Evolutionary conservation across 768 basidiomycete genomes (phyloP).

Genomic region (Rossbeevera mucosa): DNA sequence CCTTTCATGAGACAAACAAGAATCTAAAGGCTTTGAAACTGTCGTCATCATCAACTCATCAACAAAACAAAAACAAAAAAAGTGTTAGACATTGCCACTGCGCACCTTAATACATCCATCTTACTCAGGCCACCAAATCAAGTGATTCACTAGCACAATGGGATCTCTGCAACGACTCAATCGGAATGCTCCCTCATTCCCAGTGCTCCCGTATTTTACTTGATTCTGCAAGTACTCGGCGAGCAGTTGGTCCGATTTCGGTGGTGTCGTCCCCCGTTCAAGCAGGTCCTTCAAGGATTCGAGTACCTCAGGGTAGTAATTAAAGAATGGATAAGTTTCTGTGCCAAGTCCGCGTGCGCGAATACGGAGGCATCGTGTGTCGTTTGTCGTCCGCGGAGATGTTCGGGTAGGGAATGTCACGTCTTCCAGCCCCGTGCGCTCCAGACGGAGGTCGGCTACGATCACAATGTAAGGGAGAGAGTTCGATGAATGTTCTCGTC

Average conservation of each 20-base stretch:
- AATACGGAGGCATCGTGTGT: not conserved
- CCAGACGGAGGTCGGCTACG: not conserved
- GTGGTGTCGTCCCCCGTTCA: not conserved
- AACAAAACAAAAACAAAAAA: too few relatives aligned
- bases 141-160: not conserved
- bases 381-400: not conserved
- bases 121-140: too few relatives aligned
- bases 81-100: too few relatives aligned
- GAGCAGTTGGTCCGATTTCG: not conserved
- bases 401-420: not conserved
- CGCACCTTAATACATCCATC: too few relatives aligned
- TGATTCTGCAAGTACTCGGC: not conserved
- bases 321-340: not conserved
- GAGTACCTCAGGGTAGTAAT: not conserved
- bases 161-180: not conserved
- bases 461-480: not conserved
- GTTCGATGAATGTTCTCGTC: not conserved
- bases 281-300: not conserved
- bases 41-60: too few relatives aligned
- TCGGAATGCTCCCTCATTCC: not conserved
- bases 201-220: not conserved
- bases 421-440: not conserved
- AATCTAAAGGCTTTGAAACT: too few relatives aligned
- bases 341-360: not conserved
- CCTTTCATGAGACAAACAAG: not conserved